Conservation (phyloP, 192 early-diverging fungal species). For the Mortierella antarctica region DNA sequence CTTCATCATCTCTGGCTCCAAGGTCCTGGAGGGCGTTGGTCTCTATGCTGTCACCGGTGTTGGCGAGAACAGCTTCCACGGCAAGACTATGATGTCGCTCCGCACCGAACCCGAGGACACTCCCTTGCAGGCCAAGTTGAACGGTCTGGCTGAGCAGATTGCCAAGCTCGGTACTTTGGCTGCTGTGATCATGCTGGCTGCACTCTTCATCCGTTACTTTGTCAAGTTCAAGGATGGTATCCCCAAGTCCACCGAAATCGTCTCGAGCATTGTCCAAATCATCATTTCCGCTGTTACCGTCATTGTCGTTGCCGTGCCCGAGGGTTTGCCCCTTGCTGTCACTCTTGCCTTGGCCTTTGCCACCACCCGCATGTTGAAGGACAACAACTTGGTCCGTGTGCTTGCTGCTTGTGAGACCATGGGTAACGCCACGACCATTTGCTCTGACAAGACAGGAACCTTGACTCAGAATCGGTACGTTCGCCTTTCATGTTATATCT, state of each 20-base stretch:
- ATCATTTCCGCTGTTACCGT: constrained; percentile 92
- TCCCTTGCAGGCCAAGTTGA: constrained; percentile 92
- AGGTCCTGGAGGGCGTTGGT: constrained; percentile 89
- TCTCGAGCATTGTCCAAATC: constrained; percentile 73
- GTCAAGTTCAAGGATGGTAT: constrained; percentile 58
- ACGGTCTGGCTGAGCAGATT: constrained; percentile 89
- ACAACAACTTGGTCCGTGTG: constrained; percentile 96
- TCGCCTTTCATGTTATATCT: neutral
- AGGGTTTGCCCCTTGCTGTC: constrained; percentile 96
- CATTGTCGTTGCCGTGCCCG: constrained; percentile 96
- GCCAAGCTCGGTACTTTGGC: constrained; percentile 89
- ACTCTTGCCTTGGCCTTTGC: constrained; percentile 94
- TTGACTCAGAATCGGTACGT: constrained; percentile 87
- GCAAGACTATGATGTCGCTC: constrained; percentile 86
- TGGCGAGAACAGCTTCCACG: constrained; percentile 89
- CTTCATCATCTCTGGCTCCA: constrained; percentile 93
- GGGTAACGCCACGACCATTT: constrained; percentile 98
- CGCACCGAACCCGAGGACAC: constrained; percentile 88
- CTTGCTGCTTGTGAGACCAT: constrained; percentile 98
- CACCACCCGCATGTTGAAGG: constrained; percentile 94
- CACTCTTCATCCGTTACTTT: constrained; percentile 86
- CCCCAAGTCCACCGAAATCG: constrained; percentile 61
- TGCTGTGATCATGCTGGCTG: constrained; percentile 85
- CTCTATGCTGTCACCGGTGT: constrained; percentile 85
- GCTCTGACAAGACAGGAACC: constrained; percentile 99